Evolutionary conservation across 441 rosid genomes (phyloP), one percentile per base, ranked within the genome.

Genomic region (Gossypium lobatum): DNA sequence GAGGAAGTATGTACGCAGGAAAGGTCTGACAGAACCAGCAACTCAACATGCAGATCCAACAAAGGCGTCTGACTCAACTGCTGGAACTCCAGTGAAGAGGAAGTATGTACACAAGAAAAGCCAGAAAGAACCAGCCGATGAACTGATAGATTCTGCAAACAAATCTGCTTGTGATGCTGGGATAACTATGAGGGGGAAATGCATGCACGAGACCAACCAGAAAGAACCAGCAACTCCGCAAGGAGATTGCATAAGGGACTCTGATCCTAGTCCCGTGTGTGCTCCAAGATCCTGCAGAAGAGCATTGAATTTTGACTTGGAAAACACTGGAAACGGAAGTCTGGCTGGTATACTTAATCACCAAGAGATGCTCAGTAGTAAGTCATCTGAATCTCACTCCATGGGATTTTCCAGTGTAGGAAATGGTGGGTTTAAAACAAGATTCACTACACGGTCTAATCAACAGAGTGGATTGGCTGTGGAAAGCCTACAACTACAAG

Each of bases 1-100:
- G 82, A 86, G 91, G 83, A 93, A 87, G 83, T 85, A 87, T 75
- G 80, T 84, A 45, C 91, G 85, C 53, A 88, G 66, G 77, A 87
- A 77, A 65, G 83, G 71, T 58, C 50, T 80, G 76, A 76, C 79
- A 67, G 90, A 84, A 85, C 31, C 88, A 75, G 79, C 79, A 68
- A 75, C 71, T 65, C 82, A 76, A 77, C 80, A 82, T 53, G 80
- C 76, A 79, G 80, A 78, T 73, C 66, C 70, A 66, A 34, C 6
- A 11, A 65, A 57, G 74, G 78, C 42, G 25, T 75, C 79, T 52
- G 69, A 77, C 77, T 58, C 75, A 20, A 42, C 70, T 73, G 76
- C 80, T 28, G 76, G 73, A 71, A 71, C 76, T 64, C 72, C 75
- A 2, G 86, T 63, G 65, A 95, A 87, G 80, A 87, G 89, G 83